phyloP scores from a whole-genome alignment of 2,329 filamentous ascomycete species.

The Colletotrichum truncatum region DNA sequence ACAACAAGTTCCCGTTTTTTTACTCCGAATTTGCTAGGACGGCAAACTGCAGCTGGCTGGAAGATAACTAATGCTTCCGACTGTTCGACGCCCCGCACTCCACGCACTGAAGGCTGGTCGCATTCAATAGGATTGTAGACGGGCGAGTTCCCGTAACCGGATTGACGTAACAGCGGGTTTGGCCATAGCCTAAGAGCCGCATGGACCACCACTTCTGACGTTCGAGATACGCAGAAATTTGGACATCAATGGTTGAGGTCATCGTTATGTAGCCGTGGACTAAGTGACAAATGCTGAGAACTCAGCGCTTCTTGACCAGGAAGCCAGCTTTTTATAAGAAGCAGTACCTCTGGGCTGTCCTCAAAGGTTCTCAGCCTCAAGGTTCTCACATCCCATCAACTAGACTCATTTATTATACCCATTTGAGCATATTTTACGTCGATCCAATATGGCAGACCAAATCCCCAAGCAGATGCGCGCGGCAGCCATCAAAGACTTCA shows the following conservation, averaged over 20 bases:
- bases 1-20: too few species aligned
- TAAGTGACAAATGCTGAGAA: neutral
- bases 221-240: neutral
- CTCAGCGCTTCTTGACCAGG: neutral
- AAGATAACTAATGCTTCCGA: too few species aligned
- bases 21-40: too few species aligned
- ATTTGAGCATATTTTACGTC: neutral
- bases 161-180: constrained; percentile 12
- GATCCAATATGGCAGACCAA: constrained; percentile 1
- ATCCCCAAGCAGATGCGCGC: constrained; percentile 42
- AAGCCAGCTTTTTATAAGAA: neutral
- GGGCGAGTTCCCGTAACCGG: neutral
- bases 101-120: too few species aligned
- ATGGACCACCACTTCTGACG: neutral
- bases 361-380: neutral
- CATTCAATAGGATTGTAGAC: too few species aligned
- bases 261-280: neutral
- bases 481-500: constrained; percentile 37
- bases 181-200: neutral
- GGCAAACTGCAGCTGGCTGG: too few species aligned
- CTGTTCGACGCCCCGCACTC: too few species aligned
- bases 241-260: neutral
- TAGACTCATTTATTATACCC: neutral
- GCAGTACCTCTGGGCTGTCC: neutral
- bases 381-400: neutral